These are phyloP conservation scores for Eucalyptus tenuipes DNA, from an alignment of 345 rosid species.

Conservation along the genomic window DNA sequence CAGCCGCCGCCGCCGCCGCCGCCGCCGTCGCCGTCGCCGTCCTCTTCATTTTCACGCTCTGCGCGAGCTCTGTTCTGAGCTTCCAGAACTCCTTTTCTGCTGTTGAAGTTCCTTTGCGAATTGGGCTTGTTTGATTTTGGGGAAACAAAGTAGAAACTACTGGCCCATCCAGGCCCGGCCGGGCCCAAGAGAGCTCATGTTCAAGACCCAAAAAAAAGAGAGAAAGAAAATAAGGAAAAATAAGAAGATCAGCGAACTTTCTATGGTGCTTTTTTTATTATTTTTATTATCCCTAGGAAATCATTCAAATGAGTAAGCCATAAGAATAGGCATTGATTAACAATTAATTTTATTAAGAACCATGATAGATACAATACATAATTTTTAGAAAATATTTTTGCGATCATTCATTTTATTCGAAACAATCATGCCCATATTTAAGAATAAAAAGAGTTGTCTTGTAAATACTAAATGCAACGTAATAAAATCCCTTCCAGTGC, in stretches of 20 bases:
- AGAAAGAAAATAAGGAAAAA: neutral
- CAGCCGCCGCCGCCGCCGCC: neutral
- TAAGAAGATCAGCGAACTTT: neutral
- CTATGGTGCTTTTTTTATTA: neutral
- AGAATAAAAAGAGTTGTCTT: neutral
- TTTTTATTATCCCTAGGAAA: neutral
- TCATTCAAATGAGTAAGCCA: neutral
- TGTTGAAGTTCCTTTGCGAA: neutral
- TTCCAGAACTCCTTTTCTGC: neutral
- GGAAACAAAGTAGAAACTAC: neutral
- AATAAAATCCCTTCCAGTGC: rapidly evolving
- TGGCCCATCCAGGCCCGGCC: neutral
- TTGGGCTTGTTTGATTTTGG: neutral
- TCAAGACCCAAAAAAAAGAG: neutral
- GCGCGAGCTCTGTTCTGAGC: neutral
- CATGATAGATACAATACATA: neutral
- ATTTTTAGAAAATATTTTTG: no score
- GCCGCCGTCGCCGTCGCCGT: neutral
- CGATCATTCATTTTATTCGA: no score
- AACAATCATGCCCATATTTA: neutral
- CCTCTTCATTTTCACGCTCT: neutral
- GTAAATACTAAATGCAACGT: neutral
- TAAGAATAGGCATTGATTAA: rapidly evolving
- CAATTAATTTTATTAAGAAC: no score
- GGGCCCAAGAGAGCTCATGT: rapidly evolving